A percentile compares a stretch with the other conserved stretches of the same genome.
These are phyloP conservation scores for Murraya paniculata DNA, from an alignment of 345 rosid genomes.

Conservation along the genomic window DNA sequence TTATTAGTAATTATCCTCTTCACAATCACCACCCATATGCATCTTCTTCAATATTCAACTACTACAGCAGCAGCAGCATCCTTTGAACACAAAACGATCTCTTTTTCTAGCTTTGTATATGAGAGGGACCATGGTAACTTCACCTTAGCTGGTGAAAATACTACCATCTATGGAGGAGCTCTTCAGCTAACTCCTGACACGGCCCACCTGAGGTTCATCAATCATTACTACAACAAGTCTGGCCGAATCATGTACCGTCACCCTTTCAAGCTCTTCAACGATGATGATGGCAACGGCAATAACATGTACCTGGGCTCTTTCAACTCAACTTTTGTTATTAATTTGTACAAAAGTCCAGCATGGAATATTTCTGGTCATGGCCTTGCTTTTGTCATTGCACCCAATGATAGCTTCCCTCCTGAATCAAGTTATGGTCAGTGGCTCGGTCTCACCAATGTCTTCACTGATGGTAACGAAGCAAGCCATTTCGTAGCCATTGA, in stretches of 20 bases:
- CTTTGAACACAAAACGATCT: background rate
- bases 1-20: background rate
- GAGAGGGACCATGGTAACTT: background rate
- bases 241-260: constrained; percentile 31
- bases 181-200: constrained; percentile 41
- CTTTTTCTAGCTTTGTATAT: background rate
- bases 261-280: constrained; percentile 30
- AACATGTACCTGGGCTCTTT: constrained; percentile 24
- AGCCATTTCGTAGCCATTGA: constrained; percentile 44
- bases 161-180: background rate
- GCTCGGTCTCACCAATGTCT: constrained; percentile 36
- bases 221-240: constrained; percentile 12
- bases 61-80: background rate
- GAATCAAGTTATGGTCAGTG: constrained; percentile 27
- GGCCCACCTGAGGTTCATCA: background rate
- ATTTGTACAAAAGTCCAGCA: background rate
- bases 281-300: background rate
- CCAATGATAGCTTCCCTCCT: constrained; percentile 28
- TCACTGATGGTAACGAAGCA: constrained; percentile 19
- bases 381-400: constrained; percentile 37
- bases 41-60: no score
- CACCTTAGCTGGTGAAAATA: background rate
- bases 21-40: background rate
- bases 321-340: constrained; percentile 34
- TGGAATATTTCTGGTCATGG: constrained; percentile 32